Evolutionary conservation across 23 red algal species (phyloP), one percentile per base, ranked within the genome.

Genomic region (Chondrus crispus): DNA sequence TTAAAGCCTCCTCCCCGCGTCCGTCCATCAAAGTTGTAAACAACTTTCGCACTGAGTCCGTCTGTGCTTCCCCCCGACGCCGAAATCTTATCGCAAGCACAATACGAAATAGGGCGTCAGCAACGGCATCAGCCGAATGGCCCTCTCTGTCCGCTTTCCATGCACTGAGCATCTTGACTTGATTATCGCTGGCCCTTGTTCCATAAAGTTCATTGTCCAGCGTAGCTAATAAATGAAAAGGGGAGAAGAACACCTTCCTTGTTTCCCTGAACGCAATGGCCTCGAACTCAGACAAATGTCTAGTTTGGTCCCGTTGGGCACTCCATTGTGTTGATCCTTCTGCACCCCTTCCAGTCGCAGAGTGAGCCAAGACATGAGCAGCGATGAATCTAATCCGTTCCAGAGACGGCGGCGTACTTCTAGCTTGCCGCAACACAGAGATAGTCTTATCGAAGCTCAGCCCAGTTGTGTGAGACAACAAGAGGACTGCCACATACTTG

Each of bases 391-490:
- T 24, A 4, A 76, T 48, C 71, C 4, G 33, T 46, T 76, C 39
- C 33, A 46, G 28, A 40, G 71, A 37, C 24, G 24, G 71, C 24
- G 37, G 33, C 39, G 71, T 48, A 24, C 24, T 76, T 77, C 71
- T 38, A 46, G 43, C 28, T 37, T 77, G 1, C n/a, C 44, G 37
- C 44, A 77, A 40, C 26, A 77, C 26, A 13, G 8, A 0, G 24
- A 77, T 77, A 11, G 71, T 48, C 71, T 10, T 47, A 26, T 77
- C 71, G 38, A 77, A 77, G 43, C 71, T 77, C 26, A 77, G 38
- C 7, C 12, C 12, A 26, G 71, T 77, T 14, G 1, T 77, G 38
- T 77, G 16, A 1, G 71, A 77, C 37, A 42, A 20, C 22, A 77
- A 16, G 26, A 77, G 71, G 44, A 77, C 1, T 10, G 71, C 26